phyloP scores from a whole-genome alignment of 129 eudicot species.

The Saussurea involucrata region DNA sequence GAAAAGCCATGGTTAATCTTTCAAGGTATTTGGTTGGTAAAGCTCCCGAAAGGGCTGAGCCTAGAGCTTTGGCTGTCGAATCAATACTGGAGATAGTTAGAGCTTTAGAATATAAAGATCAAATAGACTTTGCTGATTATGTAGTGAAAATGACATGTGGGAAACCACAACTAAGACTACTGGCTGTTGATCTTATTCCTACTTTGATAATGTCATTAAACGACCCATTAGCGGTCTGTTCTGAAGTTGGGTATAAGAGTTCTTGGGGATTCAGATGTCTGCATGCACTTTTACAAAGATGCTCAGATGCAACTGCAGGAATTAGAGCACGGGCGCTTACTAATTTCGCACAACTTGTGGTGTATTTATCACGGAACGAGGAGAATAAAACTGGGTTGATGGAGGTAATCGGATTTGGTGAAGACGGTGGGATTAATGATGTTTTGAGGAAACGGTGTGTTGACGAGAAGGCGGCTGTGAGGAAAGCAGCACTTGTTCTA shows the following conservation, averaged over 20 bases:
- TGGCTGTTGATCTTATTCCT: constrained; percentile 76
- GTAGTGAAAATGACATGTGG: constrained; percentile 82
- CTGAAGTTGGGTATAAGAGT: constrained; percentile 39
- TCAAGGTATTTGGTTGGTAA: constrained; percentile 66
- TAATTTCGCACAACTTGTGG: constrained; percentile 76
- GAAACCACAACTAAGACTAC: constrained; percentile 64
- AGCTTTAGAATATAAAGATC: constrained; percentile 55
- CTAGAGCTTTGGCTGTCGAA: constrained; percentile 80
- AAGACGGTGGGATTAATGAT: constrained; percentile 41
- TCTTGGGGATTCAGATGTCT: constrained; percentile 78
- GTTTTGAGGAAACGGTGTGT: constrained; percentile 64
- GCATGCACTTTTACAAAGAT: constrained; percentile 62
- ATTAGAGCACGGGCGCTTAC: constrained; percentile 83
- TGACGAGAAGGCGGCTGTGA: constrained; percentile 94
- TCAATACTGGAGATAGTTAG: constrained; percentile 70
- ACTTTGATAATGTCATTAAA: constrained; percentile 45
- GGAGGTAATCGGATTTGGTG: constrained; percentile 56
- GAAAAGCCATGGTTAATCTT: constrained; percentile 56
- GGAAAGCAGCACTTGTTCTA: constrained; percentile 86
- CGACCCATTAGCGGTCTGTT: constrained; percentile 36
- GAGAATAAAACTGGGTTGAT: constrained; percentile 39
- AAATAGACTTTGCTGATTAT: constrained; percentile 58
- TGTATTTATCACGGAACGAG: constrained; percentile 40
- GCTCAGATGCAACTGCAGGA: constrained; percentile 72
- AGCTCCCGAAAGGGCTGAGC: constrained; percentile 83